Evolutionary conservation across 176 grass and related monocot genomes (phyloP), one percentile per base, ranked within the genome.

Genomic region (Canna indica): DNA sequence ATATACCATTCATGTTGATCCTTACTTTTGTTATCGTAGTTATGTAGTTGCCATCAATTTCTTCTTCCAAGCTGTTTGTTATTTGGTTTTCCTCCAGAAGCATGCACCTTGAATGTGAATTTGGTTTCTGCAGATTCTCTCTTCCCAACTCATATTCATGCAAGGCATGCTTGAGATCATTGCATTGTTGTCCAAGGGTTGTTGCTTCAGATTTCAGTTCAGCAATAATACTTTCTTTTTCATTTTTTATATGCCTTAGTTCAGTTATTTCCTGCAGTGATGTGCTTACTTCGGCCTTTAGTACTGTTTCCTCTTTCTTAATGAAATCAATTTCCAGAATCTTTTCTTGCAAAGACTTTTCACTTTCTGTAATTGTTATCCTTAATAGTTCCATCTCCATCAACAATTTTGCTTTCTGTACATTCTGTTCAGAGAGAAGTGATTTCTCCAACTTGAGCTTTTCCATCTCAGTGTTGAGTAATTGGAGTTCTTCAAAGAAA

Each of bases 371-470:
- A 69, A 65, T 68, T 69, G 50, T 34, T 35, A 18, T 14, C 61
- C 31, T 76, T 14, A 64, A 53, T 76, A 35, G 20, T 22, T 76
- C 45, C 61, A 66, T 26, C 12, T 67, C 44, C 44, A 76, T 82
- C 72, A 91, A 75, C 80, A 78, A 70, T 52, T 83, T 87, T 1
- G 87, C 75, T 74, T 85, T 88, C 54, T 87, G 71, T 50, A 75
- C 78, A 66, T 83, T 86, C 53, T 71, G 62, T 77, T 85, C 70
- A 1, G 70, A 67, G 20, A 84, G 75, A 13, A 76, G 63, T 32
- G 81, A 73, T 80, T 88, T 91, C 66, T 97, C 93, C 48, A 52
- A 50, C 35, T 74, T 79, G 44, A 92, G 69, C 33, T 81, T 83
- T 41, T 77, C 69, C 16, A 90, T 79, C 83, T 87, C 77, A 67